phyloP scores from a whole-genome alignment of 2,329 filamentous ascomycete genomes.

The Sclerotinia sclerotiorum region DNA sequence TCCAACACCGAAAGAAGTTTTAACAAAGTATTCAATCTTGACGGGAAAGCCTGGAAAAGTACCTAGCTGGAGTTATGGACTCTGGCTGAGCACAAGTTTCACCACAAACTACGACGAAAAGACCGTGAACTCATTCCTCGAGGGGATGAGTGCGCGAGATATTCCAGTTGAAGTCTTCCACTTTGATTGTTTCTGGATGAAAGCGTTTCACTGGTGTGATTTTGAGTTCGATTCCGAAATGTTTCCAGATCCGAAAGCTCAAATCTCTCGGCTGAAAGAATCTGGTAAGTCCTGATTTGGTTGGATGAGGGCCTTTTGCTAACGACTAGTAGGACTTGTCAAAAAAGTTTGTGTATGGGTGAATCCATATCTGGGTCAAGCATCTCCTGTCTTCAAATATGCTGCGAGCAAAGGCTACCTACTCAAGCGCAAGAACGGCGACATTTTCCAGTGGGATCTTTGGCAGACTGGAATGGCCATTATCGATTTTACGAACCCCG shows the following conservation, averaged over 20 bases:
- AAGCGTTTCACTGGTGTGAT: constrained; percentile 64
- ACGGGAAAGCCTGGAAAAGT: constrained; percentile 65
- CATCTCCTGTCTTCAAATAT: constrained; percentile 57
- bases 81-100: constrained; percentile 74
- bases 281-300: constrained; percentile 35
- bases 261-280: constrained; percentile 54
- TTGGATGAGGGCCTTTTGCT: background rate
- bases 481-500: constrained; percentile 63
- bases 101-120: constrained; percentile 60
- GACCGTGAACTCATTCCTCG: constrained; percentile 57
- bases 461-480: constrained; percentile 66
- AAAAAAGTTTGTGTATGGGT: constrained; percentile 59
- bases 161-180: constrained; percentile 63
- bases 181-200: constrained; percentile 65
- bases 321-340: constrained; percentile 41
- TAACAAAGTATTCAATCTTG: constrained; percentile 64
- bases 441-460: constrained; percentile 63
- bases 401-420: constrained; percentile 58
- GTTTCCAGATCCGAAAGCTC: constrained; percentile 58
- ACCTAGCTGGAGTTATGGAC: constrained; percentile 72
- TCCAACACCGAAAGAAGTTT: constrained; percentile 67
- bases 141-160: constrained; percentile 56
- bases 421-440: constrained; percentile 57
- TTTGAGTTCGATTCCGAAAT: constrained; percentile 58
- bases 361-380: constrained; percentile 61